Evolutionary conservation across 176 grass and related monocot species (phyloP), one percentile per base, ranked within the genome.

Genomic region (Themeda triandra): DNA sequence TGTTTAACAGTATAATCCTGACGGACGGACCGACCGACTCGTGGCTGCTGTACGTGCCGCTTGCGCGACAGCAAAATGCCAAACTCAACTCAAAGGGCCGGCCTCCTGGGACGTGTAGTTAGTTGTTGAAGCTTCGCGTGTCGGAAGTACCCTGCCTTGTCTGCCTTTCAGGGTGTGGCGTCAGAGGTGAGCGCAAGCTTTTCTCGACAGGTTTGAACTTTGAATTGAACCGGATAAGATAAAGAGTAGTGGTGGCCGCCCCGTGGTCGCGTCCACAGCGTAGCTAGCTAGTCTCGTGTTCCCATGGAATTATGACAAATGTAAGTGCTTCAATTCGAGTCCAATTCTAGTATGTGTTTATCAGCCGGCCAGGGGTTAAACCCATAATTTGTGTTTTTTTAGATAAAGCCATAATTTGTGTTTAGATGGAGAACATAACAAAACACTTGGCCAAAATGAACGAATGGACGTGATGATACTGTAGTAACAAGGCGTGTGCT

Each of bases 11-110:
- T 49, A 41, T 41, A 41, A 41, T 41, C 8, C 8, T 41, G 8
- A 40, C 8, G 2, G 35, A 15, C 17, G 6, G n/a, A 41, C 40
- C n/a, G n/a, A 44, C n/a, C 44, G 79, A 66, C 66, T 73, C 40
- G 70, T 8, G 33, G 36, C 36, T 39, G 7, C 24, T 58, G 13
- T n/a, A n/a, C n/a, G n/a, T 68, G 75, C 27, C 28, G 71, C 21
- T 32, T 58, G 59, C 42, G 64, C 65, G 88, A 73, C 80, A 79
- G 33, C 68, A 86, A 83, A 66, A 87, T 62, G 68, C 36, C 84
- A 90, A 90, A 32, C 17, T 48, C 37, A 8, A 39, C 37, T 39
- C 37, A 39, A 37, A 5, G 37, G n/a, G n/a, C n/a, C n/a, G n/a
- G n/a, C n/a, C n/a, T n/a, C n/a, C n/a, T n/a, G n/a, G n/a, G n/a